Evolutionary conservation across 164 flowering plant genomes (phyloP).

Genomic region (Dillenia suffruticosa): DNA sequence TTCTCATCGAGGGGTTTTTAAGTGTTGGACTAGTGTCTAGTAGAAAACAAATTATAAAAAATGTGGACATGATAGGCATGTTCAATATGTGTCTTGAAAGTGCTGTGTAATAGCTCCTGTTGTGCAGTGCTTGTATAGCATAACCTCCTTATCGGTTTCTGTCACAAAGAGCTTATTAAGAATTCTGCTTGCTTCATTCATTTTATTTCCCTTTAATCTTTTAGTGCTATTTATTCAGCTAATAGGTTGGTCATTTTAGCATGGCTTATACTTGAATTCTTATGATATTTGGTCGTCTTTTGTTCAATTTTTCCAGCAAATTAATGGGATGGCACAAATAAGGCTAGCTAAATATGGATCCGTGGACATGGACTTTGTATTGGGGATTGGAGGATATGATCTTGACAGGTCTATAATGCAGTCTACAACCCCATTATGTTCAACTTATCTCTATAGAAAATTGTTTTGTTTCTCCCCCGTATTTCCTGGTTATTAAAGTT

Average conservation of each 20-base stretch:
- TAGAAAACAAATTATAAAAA: no score
- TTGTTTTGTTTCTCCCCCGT: neutral
- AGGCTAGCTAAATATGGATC: slow-evolving; percentile 72
- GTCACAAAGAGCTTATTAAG: neutral
- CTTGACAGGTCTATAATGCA: slow-evolving; percentile 59
- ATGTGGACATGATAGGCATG: no score
- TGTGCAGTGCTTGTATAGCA: no score
- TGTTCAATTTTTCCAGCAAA: slow-evolving; percentile 42
- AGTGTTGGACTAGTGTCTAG: no score
- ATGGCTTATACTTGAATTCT: no score
- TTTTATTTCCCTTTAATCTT: neutral
- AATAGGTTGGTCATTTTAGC: neutral
- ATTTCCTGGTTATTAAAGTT: neutral
- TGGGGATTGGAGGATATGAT: slow-evolving; percentile 98
- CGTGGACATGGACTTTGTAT: slow-evolving; percentile 89
- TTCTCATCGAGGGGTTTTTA: no score
- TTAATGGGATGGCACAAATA: slow-evolving; percentile 86
- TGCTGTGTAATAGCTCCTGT: no score
- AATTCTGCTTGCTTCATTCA: neutral
- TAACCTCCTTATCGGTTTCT: no score
- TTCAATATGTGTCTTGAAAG: no score
- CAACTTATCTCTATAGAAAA: neutral
- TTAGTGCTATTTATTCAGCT: neutral
- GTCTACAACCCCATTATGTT: no score
- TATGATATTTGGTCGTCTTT: neutral